Evolutionary conservation across 306 rosid genomes (phyloP), one percentile per base, ranked within the genome.

Genomic region (Sechiopsis laciniata): DNA sequence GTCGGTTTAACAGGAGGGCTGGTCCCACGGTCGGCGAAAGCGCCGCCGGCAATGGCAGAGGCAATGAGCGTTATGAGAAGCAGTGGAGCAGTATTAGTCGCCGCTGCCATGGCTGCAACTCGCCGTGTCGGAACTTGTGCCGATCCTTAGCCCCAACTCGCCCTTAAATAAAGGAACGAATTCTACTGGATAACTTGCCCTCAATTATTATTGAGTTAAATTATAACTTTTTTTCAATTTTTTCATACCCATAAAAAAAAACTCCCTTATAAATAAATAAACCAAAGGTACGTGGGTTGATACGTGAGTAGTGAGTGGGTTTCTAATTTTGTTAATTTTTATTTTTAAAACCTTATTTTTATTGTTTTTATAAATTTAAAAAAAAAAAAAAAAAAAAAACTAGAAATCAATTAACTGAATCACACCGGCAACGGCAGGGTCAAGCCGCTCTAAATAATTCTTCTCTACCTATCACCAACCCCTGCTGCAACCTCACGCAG

Each of bases 31-130:
- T 3, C 24, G 26, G 54, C 72, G 32, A 20, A 66, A 19, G 50
- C 72, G 11, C 72, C 54, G 14, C 51, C 16, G 6, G 63, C 40
- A 21, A 68, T 19, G 3, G 56, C 12, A 0, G 56, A 35, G 3
- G 73, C 56, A 8, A 68, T 1, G 16, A 68, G 20, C 17, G 56
- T 20, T 13, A 68, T 48, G 7, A 68, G 56, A 21, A 68, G 35
- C 56, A 46, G 40, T 40, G 40, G 56, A 68, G 73, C 40, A 21
- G 3, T 32, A 32, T 20, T 35, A 16, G 11, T n/a, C 72, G 52
- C 54, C 8, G 72, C 37, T 37, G 72, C 29, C 32, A 20, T 19
- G 73, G 15, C 29, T 65, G n/a, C 54, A 65, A 65, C 53, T 42
- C 10, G 53, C 2, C 17, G 72, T 65, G 37, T 32, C 53, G 53